Conservation (phyloP, 2,329 filamentous ascomycete species). For the Monosporascus sp. region DNA sequence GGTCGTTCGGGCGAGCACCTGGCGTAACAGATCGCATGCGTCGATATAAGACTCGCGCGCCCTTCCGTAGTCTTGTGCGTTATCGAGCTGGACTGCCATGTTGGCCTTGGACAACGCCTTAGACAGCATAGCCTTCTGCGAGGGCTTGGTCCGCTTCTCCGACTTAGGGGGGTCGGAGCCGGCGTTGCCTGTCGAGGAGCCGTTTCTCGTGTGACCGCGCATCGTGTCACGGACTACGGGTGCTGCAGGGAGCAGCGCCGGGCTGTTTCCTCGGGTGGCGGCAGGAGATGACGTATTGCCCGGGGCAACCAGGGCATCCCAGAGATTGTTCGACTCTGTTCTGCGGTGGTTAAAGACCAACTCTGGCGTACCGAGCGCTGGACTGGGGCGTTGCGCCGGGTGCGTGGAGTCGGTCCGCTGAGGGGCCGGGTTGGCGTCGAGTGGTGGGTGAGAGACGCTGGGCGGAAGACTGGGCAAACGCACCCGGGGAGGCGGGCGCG, state of each 20-base stretch:
- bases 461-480: constrained; percentile 34
- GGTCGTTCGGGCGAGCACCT: constrained; percentile 80
- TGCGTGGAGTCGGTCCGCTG: constrained; percentile 10
- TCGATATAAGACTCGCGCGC: constrained; percentile 87
- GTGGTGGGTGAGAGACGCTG: constrained; percentile 36
- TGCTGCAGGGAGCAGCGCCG: constrained; percentile 20
- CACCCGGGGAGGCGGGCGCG: constrained; percentile 8
- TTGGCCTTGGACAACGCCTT: constrained; percentile 93
- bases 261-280: constrained; percentile 13
- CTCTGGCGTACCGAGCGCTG: constrained; percentile 15
- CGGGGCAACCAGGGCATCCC: constrained; percentile 19
- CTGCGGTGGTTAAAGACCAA: constrained; percentile 15
- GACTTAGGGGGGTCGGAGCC: constrained; percentile 38
- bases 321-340: constrained; percentile 19
- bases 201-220: constrained; percentile 40
- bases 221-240: constrained; percentile 24
- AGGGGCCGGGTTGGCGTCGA: constrained; percentile 24
- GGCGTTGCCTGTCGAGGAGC: constrained; percentile 39
- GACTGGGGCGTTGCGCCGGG: constrained; percentile 17
- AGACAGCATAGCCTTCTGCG: constrained; percentile 95
- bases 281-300: constrained; percentile 15
- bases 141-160: constrained; percentile 42
- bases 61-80: constrained; percentile 89
- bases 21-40: constrained; percentile 80
- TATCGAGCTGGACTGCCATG: constrained; percentile 90